Conservation (phyloP, 2,329 filamentous ascomycete species). For the Ceratocystis huliohia region DNA sequence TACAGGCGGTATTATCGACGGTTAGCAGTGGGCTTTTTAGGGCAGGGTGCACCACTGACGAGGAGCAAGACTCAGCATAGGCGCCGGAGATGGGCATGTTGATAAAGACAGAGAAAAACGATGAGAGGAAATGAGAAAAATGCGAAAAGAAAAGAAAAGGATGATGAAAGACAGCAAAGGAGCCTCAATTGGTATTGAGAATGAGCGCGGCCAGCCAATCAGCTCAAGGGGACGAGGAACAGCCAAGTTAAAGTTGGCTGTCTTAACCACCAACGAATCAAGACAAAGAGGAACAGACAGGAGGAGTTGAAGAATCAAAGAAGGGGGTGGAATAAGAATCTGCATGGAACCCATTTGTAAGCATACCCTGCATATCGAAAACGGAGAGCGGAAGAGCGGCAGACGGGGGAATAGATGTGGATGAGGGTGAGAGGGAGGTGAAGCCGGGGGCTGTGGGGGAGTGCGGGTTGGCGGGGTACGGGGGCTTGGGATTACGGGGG, state of each 20-base stretch:
- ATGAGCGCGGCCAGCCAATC: conserved; percentile 10
- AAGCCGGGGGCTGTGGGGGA: background rate
- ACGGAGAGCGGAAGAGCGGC: background rate
- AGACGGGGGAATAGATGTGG: background rate
- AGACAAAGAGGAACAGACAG: background rate
- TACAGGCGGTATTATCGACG: conserved; percentile 23
- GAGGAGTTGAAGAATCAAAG: background rate
- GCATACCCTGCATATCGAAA: background rate
- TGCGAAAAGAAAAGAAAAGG: conserved; percentile 17
- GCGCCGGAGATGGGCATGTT: background rate
- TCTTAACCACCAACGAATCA: too few species aligned
- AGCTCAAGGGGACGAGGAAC: background rate
- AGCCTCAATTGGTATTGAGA: background rate
- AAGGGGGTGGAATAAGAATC: background rate
- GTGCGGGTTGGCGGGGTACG: background rate
- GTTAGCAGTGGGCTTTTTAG: conserved; percentile 30
- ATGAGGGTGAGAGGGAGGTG: background rate
- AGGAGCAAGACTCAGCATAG: background rate
- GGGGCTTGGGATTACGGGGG: background rate
- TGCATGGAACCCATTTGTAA: background rate
- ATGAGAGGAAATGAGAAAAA: conserved; percentile 8
- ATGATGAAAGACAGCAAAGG: background rate
- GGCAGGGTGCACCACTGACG: conserved; percentile 32
- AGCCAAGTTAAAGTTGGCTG: too few species aligned
- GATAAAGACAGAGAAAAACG: conserved; percentile 18